Evolutionary conservation across 2,329 filamentous ascomycete genomes (phyloP), one percentile per base, ranked within the genome.

Genomic region (Trichoderma sp.): DNA sequence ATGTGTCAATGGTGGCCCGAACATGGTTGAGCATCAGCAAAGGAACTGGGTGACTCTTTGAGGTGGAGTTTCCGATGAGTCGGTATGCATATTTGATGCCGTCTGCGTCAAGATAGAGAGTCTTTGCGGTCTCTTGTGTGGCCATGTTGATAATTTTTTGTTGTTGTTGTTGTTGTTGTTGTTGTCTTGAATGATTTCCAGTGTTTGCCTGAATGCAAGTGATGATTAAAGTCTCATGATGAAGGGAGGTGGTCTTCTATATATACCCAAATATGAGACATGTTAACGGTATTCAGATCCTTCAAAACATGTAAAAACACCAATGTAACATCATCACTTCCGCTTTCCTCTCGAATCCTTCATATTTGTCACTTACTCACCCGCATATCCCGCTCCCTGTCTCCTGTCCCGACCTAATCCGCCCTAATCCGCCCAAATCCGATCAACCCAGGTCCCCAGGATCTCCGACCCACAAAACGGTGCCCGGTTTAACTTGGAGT

Each of bases 21-120:
- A 68, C 51, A 34, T 72, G 71, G 18, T 36, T 32, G 60, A 28
- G 32, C 62, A 68, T 77, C 75, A 76, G 78, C 77, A 58, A 79
- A 69, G 21, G 81, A 51, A 11, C 78, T 75, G 71, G 81, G 77
- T 58, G 79, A 79, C n/a, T 39, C 36, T 78, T 72, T 56, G 77
- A 5, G 65, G 76, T 69, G 3, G 71, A 60, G 9, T 62, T 72
- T 56, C 80, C 80, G 57, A 82, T 75, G n/a, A 71, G 76, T 6
- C 80, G 77, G 56, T 81, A 81, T n/a, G 79, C 79, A 70, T 80
- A 81, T 30, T 73, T 76, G 57, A 79, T 76, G 53, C 74, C 77
- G 61, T 76, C 75, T 18, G 80, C 78, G 6, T 76, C 76, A 70
- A 81, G 71, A 68, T 74, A 78, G 15, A 75, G 74, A 56, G 80